These are phyloP conservation scores for Claviceps fusiformis DNA, from an alignment of 2,329 filamentous ascomycete genomes.

Conservation along the genomic window DNA sequence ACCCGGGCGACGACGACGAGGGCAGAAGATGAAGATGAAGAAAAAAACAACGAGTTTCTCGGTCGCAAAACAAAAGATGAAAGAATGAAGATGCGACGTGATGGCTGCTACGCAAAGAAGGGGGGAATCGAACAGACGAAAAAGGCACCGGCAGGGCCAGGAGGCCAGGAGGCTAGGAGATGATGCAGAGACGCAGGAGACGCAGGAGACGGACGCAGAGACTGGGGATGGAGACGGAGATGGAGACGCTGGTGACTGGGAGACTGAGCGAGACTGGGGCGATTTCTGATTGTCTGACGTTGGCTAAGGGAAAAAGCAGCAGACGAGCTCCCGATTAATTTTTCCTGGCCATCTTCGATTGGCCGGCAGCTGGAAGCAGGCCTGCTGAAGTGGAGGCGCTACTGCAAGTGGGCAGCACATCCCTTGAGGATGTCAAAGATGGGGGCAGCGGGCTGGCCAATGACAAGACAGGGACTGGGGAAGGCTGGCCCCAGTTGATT, in stretches of 20 bases:
- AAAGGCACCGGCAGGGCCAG: background rate
- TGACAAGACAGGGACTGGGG: background rate
- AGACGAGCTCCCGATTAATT: conserved; percentile 22
- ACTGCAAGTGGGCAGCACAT: conserved; percentile 17
- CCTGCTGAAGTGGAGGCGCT: conserved; percentile 21
- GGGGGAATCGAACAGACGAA: conserved; percentile 3
- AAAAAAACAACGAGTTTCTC: background rate
- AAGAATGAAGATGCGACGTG: background rate
- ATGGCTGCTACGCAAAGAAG: background rate
- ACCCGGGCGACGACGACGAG: background rate
- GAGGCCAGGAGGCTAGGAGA: background rate
- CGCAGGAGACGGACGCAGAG: background rate
- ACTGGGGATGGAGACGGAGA: background rate
- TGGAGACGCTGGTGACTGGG: background rate
- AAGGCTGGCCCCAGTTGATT: background rate
- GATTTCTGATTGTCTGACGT: conserved; percentile 7
- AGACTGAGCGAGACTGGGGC: background rate
- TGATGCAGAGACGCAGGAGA: background rate
- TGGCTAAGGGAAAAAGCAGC: conserved; percentile 13
- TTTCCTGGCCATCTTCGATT: conserved; percentile 23
- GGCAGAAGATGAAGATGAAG: background rate
- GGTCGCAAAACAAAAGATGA: background rate
- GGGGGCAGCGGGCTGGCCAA: conserved; percentile 4
- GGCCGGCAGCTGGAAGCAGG: conserved; percentile 19
- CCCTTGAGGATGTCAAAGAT: conserved; percentile 7